Evolutionary conservation across 2,329 filamentous ascomycete species (phyloP).

Genomic region (Meredithiella fracta): DNA sequence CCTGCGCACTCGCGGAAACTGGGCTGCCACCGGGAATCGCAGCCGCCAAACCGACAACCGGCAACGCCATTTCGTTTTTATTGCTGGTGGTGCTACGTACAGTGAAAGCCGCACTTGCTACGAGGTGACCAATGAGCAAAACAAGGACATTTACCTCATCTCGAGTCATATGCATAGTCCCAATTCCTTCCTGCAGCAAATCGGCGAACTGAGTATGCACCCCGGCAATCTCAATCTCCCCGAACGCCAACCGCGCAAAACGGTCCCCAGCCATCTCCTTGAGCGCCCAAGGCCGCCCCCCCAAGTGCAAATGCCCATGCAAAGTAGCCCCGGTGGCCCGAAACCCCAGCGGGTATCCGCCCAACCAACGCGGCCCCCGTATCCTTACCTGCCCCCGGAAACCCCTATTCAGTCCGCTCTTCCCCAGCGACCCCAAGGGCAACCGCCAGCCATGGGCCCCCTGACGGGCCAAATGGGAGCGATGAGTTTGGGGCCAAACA

Average conservation of each 20-base stretch:
- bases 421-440: slow-evolving; percentile 3
- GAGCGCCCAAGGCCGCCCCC: slow-evolving; percentile 32
- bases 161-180: slow-evolving; percentile 90
- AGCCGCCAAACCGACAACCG: slow-evolving; percentile 59
- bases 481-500: slow-evolving; percentile 10
- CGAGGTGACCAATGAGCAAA: slow-evolving; percentile 55
- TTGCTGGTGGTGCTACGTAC: slow-evolving; percentile 90
- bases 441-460: neutral
- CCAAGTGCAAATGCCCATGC: slow-evolving; percentile 7
- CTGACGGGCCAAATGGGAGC: slow-evolving; percentile 11
- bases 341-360: slow-evolving; percentile 1
- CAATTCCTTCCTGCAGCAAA: slow-evolving; percentile 62
- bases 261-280: slow-evolving; percentile 72
- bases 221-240: slow-evolving; percentile 66
- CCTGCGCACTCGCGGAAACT: slow-evolving; percentile 81
- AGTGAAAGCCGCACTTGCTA: slow-evolving; percentile 83
- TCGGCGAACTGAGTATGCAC: slow-evolving; percentile 62
- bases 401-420: slow-evolving; percentile 1
- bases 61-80: slow-evolving; percentile 82
- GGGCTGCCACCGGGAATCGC: slow-evolving; percentile 57
- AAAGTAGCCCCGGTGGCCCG: slow-evolving; percentile 1
- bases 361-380: neutral
- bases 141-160: slow-evolving; percentile 70
- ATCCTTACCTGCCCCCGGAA: neutral
- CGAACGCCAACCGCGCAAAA: slow-evolving; percentile 60